Evolutionary conservation across 208 protist genomes (phyloP).

Genomic region (Naegleria gruberi): DNA sequence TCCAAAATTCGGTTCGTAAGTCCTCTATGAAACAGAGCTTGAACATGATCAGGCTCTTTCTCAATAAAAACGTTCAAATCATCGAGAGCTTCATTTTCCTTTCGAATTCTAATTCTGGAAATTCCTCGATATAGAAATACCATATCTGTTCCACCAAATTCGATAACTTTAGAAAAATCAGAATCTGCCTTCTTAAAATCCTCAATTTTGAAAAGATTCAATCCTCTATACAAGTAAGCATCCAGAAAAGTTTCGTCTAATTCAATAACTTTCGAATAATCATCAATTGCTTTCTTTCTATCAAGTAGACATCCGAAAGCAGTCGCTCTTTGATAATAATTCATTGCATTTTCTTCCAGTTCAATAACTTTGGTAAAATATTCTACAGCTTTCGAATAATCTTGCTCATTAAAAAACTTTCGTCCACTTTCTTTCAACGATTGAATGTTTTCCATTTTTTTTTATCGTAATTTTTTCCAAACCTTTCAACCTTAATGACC

Average conservation of each 20-base stretch:
- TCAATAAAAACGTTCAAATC: conserved; percentile 63
- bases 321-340: conserved; percentile 71
- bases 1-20: neutral
- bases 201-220: conserved; percentile 75
- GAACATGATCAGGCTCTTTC: conserved; percentile 56
- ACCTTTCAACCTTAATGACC: too few species aligned
- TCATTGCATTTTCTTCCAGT: conserved; percentile 56
- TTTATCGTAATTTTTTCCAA: too few species aligned
- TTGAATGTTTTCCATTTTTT: too few species aligned
- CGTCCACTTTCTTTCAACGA: too few species aligned
- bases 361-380: conserved; percentile 63
- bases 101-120: neutral
- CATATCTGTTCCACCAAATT: conserved; percentile 61
- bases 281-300: conserved; percentile 50
- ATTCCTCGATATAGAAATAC: conserved; percentile 73
- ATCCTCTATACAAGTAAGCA: too few species aligned
- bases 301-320: conserved; percentile 51
- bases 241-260: conserved; percentile 74
- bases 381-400: conserved; percentile 48
- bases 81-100: conserved; percentile 37
- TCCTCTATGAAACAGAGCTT: conserved; percentile 73
- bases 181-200: conserved; percentile 47
- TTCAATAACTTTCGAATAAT: conserved; percentile 61
- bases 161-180: conserved; percentile 48
- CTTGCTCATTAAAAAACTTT: too few species aligned